Evolutionary conservation across 176 grass and related monocot genomes (phyloP), one percentile per base, ranked within the genome.

Genomic region (Triticum timopheevii): DNA sequence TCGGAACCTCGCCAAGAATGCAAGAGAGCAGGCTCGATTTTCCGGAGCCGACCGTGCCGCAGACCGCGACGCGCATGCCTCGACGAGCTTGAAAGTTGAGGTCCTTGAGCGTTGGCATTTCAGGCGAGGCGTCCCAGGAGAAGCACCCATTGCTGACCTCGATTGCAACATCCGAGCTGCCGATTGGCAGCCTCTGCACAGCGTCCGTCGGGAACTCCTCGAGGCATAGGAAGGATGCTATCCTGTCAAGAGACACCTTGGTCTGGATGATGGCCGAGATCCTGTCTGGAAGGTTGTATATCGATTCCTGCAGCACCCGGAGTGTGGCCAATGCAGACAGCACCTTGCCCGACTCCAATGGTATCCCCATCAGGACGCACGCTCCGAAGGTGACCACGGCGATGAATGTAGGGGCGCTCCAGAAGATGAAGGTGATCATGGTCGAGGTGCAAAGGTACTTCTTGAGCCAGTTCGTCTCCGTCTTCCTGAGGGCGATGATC

Each of bases 181-280:
- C 39, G 24, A 40, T 47, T 27, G 71, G 8, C 71, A 74, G 40
- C 13, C 23, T 74, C 71, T 74, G 71, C 40, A 74, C 71, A 1
- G n/a, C 71, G 24, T 74, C 71, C 13, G 23, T 47, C 3, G 39
- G 71, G 40, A 74, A 74, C 23, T 74, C 71, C 71, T 74, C 71
- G n/a, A 74, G 71, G 23, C 71, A 74, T 17, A 74, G 71, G 40
- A 74, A 74, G n/a, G 71, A 74, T 13, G 71, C 71, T 74, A 74
- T 74, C 71, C 40, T 74, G 71, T 74, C 71, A 74, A 74, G 71
- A 74, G 71, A 74, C 71, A 74, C 71, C 39, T 74, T 74, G 12
- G 71, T 74, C 40, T 74, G 71, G 4, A 74, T 74, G n/a, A 74
- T 74, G 5, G 40, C n/a, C 4, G 71, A 74, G 71, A 74, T 16